Conservation (phyloP, 2,329 filamentous ascomycete species). For the Septoria petroselini region DNA sequence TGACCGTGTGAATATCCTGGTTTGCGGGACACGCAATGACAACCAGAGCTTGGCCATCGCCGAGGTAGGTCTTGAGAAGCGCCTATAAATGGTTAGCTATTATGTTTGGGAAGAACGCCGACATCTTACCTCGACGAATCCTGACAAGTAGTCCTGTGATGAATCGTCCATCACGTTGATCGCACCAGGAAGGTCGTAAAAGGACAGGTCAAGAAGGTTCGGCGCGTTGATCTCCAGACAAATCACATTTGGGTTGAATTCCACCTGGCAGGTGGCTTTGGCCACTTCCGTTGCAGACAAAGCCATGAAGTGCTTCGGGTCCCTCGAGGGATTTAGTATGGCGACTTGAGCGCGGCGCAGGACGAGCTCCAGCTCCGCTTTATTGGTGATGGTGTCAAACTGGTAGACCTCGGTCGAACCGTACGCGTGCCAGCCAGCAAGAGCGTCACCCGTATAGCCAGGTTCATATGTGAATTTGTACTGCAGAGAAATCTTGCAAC, state of each 20-base stretch:
- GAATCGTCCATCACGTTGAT: constrained; percentile 64
- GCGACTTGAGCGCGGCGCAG: constrained; percentile 75
- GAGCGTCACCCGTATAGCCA: constrained; percentile 51
- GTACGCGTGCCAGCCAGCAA: constrained; percentile 57
- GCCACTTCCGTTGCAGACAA: constrained; percentile 30
- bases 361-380: constrained; percentile 62
- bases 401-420: constrained; percentile 40
- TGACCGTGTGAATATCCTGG: constrained; percentile 71
- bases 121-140: constrained; percentile 56
- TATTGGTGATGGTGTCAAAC: constrained; percentile 64
- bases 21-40: constrained; percentile 76
- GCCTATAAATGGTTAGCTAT: not conserved
- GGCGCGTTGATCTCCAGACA: constrained; percentile 71
- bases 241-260: constrained; percentile 81
- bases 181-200: constrained; percentile 81
- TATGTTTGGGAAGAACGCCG: not conserved
- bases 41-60: constrained; percentile 67
- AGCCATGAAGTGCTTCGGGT: constrained; percentile 43
- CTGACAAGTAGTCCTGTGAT: constrained; percentile 65
- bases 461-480: constrained; percentile 60
- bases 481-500: constrained; percentile 64
- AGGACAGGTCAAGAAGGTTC: constrained; percentile 68
- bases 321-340: constrained; percentile 63
- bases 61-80: constrained; percentile 63
- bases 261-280: constrained; percentile 42